phyloP scores from a whole-genome alignment of 2,329 filamentous ascomycete genomes.

The Madurella fahalii region DNA sequence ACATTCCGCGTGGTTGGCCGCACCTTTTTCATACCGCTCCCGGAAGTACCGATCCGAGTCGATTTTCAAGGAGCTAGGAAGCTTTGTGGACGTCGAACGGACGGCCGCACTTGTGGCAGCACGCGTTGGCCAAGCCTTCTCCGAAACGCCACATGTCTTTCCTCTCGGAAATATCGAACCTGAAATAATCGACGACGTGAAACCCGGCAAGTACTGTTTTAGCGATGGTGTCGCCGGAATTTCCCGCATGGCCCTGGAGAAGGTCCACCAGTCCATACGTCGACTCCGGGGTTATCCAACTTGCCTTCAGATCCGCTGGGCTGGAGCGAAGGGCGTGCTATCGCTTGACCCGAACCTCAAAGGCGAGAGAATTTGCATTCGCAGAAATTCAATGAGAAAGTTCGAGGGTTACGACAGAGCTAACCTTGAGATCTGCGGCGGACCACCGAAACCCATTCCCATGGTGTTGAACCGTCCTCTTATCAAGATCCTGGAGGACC shows the following conservation, averaged over 20 bases:
- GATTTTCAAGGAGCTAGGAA: constrained; percentile 47
- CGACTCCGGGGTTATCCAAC: constrained; percentile 51
- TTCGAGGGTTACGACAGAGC: constrained; percentile 54
- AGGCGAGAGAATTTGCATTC: constrained; percentile 57
- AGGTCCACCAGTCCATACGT: constrained; percentile 56
- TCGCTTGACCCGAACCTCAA: constrained; percentile 59
- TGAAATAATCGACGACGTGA: constrained; percentile 55
- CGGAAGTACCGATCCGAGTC: constrained; percentile 36
- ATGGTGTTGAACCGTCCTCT: constrained; percentile 73
- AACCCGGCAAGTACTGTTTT: constrained; percentile 52
- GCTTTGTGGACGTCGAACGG: constrained; percentile 44
- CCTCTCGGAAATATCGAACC: too few species aligned
- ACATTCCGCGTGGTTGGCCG: constrained; percentile 64
- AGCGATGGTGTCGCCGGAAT: constrained; percentile 78
- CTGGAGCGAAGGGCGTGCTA: constrained; percentile 73
- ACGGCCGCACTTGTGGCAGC: constrained; percentile 55
- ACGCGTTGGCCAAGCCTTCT: constrained; percentile 64
- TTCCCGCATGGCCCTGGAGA: constrained; percentile 54
- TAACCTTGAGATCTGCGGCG: constrained; percentile 69
- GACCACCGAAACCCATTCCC: constrained; percentile 61
- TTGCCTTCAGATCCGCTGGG: constrained; percentile 72
- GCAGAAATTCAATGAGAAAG: constrained; percentile 77
- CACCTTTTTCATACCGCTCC: constrained; percentile 40
- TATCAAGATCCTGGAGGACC: constrained; percentile 85
- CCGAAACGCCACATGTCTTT: constrained; percentile 66